A percentile compares a stretch with the other conserved stretches of the same genome.
phyloP scores from a whole-genome alignment of 2,329 filamentous ascomycete species.

The Diaporthe sp. region DNA sequence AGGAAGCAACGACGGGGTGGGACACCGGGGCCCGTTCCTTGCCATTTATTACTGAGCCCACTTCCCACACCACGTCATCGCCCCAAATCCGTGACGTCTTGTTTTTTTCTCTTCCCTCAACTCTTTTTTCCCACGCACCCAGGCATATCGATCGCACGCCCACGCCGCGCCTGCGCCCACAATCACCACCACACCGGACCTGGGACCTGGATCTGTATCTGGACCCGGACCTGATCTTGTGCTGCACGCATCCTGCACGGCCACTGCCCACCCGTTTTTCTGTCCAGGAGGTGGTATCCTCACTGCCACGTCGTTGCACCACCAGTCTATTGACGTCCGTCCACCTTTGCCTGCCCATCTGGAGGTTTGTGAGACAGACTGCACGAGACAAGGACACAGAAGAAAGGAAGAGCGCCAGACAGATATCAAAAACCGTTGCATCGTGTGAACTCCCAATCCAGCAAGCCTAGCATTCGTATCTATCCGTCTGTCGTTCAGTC shows the following conservation, averaged over 20 bases:
- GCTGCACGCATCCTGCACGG: conserved; percentile 12
- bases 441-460: conserved; percentile 4
- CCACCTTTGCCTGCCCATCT: background rate
- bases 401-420: background rate
- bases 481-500: background rate
- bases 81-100: conserved; percentile 41
- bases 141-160: conserved; percentile 23
- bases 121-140: conserved; percentile 36
- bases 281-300: conserved; percentile 17
- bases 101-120: conserved; percentile 41
- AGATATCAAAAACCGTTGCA: conserved; percentile 23
- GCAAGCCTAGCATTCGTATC: conserved; percentile 17
- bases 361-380: background rate
- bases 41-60: conserved; percentile 41
- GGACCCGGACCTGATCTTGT: conserved; percentile 20
- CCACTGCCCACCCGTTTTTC: background rate
- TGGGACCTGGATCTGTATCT: conserved; percentile 3
- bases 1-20: conserved; percentile 25
- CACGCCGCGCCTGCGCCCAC: conserved; percentile 22
- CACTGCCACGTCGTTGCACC: conserved; percentile 27
- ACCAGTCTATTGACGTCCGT: background rate
- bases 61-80: conserved; percentile 43
- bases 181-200: conserved; percentile 14
- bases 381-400: conserved; percentile 1
- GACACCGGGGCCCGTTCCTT: conserved; percentile 30